phyloP scores from a whole-genome alignment of 345 rosid species.

The Boechera stricta region DNA sequence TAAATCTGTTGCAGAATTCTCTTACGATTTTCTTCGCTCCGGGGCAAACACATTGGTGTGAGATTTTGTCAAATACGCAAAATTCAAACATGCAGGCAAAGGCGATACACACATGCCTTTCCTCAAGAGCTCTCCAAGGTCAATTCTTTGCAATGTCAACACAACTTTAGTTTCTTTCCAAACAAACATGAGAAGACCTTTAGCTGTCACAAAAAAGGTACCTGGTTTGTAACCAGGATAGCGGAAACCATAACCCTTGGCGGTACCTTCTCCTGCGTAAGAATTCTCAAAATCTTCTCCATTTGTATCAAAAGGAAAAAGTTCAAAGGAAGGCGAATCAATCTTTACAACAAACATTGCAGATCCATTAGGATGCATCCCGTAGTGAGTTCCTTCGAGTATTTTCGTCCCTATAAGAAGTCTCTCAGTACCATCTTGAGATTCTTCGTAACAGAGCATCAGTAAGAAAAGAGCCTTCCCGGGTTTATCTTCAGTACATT shows the following conservation, averaged over 20 bases:
- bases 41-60: slow-evolving; percentile 76
- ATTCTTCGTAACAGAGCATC: slow-evolving; percentile 75
- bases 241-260: slow-evolving; percentile 89
- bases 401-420: slow-evolving; percentile 82
- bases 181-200: slow-evolving; percentile 76
- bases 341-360: slow-evolving; percentile 80
- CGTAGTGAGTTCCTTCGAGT: slow-evolving; percentile 88
- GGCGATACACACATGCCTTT: slow-evolving; percentile 75
- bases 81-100: slow-evolving; percentile 66
- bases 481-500: slow-evolving; percentile 69
- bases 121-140: slow-evolving; percentile 70
- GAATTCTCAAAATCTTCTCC: slow-evolving; percentile 59
- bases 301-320: slow-evolving; percentile 73
- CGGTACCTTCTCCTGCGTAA: slow-evolving; percentile 79
- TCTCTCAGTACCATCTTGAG: slow-evolving; percentile 52
- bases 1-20: background rate
- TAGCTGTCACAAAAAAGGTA: slow-evolving; percentile 63
- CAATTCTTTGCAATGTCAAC: slow-evolving; percentile 76
- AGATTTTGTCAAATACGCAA: slow-evolving; percentile 78
- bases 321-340: slow-evolving; percentile 67
- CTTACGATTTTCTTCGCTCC: slow-evolving; percentile 48
- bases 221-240: slow-evolving; percentile 94
- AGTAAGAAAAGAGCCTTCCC: slow-evolving; percentile 81
- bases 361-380: slow-evolving; percentile 86
- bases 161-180: slow-evolving; percentile 83